phyloP scores from a whole-genome alignment of 768 basidiomycete species.

The Lentinus brumalis region DNA sequence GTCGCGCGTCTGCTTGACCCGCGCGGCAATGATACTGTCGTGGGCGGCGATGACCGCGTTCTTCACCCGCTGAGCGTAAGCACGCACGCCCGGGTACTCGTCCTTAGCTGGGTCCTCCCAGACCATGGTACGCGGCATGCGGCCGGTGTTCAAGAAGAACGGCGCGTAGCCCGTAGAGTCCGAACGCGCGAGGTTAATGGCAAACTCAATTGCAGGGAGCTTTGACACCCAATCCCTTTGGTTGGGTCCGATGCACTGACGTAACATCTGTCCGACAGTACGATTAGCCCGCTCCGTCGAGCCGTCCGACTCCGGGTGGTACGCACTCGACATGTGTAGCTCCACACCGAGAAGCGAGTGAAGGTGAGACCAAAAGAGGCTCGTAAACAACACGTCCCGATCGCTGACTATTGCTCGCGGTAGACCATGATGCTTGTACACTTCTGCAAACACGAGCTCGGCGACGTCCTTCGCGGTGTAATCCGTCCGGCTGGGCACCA shows the following conservation, averaged over 20 bases:
- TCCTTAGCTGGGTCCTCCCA: constrained; percentile 22
- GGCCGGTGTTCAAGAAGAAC: constrained; percentile 27
- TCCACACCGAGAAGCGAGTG: constrained; percentile 21
- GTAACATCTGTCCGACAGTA: constrained; percentile 18
- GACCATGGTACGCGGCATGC: constrained; percentile 25
- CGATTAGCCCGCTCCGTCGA: constrained; percentile 23
- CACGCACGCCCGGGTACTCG: constrained; percentile 26
- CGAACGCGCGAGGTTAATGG: constrained; percentile 35
- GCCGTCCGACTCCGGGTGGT: constrained; percentile 36
- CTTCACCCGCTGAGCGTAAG: constrained; percentile 27
- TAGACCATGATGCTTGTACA: constrained; percentile 41
- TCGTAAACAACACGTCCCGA: constrained; percentile 36
- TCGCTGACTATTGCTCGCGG: constrained; percentile 30
- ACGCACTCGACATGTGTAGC: constrained; percentile 29
- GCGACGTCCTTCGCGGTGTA: constrained; percentile 37
- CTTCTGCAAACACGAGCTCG: constrained; percentile 33
- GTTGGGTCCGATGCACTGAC: constrained; percentile 3
- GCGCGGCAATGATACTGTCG: constrained; percentile 37
- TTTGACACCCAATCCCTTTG: constrained; percentile 33
- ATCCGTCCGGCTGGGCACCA: constrained; percentile 30
- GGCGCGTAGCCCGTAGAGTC: constrained; percentile 38
- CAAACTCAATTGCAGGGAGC: constrained; percentile 40
- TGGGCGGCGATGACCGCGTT: constrained; percentile 34
- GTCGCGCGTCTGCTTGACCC: constrained; percentile 32
- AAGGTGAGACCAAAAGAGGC: constrained; percentile 34